Conservation (phyloP, 306 rosid genomes). For the Calophaca sinica region DNA sequence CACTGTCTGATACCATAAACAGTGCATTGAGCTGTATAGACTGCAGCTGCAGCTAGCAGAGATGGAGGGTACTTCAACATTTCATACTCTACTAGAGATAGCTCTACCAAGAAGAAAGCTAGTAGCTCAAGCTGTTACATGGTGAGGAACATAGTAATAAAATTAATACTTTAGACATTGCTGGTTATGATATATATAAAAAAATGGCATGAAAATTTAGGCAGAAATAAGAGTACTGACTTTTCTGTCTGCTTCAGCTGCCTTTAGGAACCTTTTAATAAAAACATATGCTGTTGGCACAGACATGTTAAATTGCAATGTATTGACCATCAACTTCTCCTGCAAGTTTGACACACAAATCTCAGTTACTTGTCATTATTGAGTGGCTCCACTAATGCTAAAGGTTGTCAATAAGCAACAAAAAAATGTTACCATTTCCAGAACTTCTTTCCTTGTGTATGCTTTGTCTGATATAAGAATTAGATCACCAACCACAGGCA, state of each 20-base stretch:
- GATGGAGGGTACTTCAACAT: slow-evolving; percentile 91
- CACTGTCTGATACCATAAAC: slow-evolving; percentile 69
- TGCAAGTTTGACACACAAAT: slow-evolving; percentile 41
- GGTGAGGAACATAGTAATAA: neutral
- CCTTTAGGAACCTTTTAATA: slow-evolving; percentile 88
- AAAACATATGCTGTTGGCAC: slow-evolving; percentile 89
- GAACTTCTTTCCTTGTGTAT: slow-evolving; percentile 78
- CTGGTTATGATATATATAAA: neutral
- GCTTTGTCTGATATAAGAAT: slow-evolving; percentile 93
- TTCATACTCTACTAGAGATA: slow-evolving; percentile 84
- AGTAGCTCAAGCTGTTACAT: slow-evolving; percentile 75
- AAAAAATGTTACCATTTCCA: slow-evolving; percentile 73
- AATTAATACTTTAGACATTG: slow-evolving; percentile 16
- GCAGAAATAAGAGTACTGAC: slow-evolving; percentile 44
- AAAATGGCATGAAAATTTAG: neutral
- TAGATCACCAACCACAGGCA: slow-evolving; percentile 86
- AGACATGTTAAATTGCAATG: slow-evolving; percentile 89
- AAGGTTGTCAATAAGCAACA: neutral
- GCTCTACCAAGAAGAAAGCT: slow-evolving; percentile 91
- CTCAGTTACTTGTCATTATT: slow-evolving; percentile 14
- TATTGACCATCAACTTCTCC: slow-evolving; percentile 89
- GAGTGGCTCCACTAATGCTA: neutral
- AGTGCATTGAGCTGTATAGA: slow-evolving; percentile 77
- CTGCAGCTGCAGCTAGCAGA: slow-evolving; percentile 86
- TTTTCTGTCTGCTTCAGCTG: slow-evolving; percentile 86